Conservation (phyloP, 208 protist genomes). For the Crithidia expoeki region DNA sequence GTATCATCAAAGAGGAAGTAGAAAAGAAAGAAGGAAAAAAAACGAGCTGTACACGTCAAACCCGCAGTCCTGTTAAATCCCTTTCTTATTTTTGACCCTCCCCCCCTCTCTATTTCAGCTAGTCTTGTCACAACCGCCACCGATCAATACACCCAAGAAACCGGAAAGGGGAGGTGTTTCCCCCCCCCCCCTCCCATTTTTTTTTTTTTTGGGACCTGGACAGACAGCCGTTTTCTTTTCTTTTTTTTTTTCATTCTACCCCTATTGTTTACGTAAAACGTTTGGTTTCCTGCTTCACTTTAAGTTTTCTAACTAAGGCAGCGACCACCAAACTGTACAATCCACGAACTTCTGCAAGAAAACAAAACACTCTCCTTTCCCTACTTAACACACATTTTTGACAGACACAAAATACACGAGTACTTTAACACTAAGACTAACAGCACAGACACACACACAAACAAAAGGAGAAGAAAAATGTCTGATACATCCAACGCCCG, state of each 20-base stretch:
- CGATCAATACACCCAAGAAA: neutral
- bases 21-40: neutral
- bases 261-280: neutral
- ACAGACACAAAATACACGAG: neutral
- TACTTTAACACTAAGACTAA: neutral
- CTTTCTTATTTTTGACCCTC: neutral
- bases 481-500: conserved; percentile 15
- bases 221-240: neutral
- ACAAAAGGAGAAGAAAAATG: conserved; percentile 18
- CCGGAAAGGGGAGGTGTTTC: neutral
- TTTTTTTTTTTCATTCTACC: neutral
- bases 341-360: neutral
- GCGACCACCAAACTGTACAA: neutral
- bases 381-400: neutral
- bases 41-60: neutral
- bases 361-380: neutral
- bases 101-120: neutral
- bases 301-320: no score
- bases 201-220: neutral
- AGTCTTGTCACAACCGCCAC: neutral
- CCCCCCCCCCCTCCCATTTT: neutral
- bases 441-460: neutral
- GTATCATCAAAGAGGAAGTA: neutral
- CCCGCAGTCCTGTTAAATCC: neutral
- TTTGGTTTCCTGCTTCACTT: no score